These are phyloP conservation scores for Coleophoma crateriformis DNA, from an alignment of 2,329 filamentous ascomycete species.

Conservation along the genomic window DNA sequence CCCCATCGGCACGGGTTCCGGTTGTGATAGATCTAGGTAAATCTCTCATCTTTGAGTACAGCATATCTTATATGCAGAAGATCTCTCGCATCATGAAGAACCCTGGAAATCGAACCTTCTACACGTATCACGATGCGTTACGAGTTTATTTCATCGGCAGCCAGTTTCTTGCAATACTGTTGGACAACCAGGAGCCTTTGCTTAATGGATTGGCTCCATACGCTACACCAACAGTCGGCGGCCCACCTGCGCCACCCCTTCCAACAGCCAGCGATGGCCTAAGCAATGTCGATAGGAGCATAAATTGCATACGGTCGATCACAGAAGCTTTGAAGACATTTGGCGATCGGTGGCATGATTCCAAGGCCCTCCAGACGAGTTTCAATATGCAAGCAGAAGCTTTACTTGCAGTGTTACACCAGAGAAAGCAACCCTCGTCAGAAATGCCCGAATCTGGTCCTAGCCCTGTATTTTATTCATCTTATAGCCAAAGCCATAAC, in stretches of 20 bases:
- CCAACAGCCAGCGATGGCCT: conserved; percentile 33
- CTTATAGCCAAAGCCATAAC: background rate
- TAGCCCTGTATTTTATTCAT: conserved; percentile 6
- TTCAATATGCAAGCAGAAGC: conserved; percentile 37
- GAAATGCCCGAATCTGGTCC: conserved; percentile 15
- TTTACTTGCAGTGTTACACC: conserved; percentile 31
- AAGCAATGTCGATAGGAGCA: conserved; percentile 49
- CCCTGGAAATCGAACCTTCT: conserved; percentile 56
- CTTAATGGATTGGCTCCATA: conserved; percentile 33
- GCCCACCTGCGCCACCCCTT: conserved; percentile 47
- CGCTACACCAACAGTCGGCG: conserved; percentile 21
- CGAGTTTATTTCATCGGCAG: conserved; percentile 72
- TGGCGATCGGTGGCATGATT: conserved; percentile 54
- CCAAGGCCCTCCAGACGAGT: conserved; percentile 43
- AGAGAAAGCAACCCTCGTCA: conserved; percentile 29
- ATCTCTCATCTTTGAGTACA: conserved; percentile 79
- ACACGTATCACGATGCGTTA: conserved; percentile 84
- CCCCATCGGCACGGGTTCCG: conserved; percentile 70
- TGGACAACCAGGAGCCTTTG: conserved; percentile 50
- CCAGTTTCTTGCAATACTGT: conserved; percentile 57
- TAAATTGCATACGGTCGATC: conserved; percentile 49
- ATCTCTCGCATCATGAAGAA: conserved; percentile 64
- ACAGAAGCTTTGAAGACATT: conserved; percentile 49
- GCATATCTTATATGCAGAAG: conserved; percentile 72
- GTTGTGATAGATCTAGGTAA: conserved; percentile 72